Evolutionary conservation across 129 eudicot species (phyloP), one percentile per base, ranked within the genome.

Genomic region (Chrysanthemum lavandulifolium): DNA sequence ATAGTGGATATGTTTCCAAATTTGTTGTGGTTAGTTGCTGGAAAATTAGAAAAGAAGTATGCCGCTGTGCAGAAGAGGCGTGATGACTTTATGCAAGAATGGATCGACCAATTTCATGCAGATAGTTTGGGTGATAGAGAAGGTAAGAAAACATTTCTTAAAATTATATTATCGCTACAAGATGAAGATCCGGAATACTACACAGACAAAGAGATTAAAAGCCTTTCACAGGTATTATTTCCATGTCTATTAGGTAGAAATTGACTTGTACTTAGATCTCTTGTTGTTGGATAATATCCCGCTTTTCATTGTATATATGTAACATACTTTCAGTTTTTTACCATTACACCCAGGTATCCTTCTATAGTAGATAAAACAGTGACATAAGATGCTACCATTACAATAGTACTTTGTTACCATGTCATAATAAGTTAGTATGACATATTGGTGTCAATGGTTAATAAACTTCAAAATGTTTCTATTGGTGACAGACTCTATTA

Each of bases 121-220:
- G 64, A 33, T 58, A 14, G 52, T 60, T 73, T 70, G 16, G 60
- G 40, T 18, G 31, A 19, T 19, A 55, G 43, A n/a, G n/a, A 67
- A 56, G 13, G 13, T 23, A 57, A 70, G 58, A 48, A 58, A 61
- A 75, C 68, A 15, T 73, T 87, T 23, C 70, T 84, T 33, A 75
- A 72, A 68, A 69, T 80, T 70, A 56, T 87, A 36, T 33, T 87
- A 2, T 47, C 65, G 14, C 61, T 84, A 15, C 89, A 87, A 75
- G 77, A 66, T 40, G 29, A 77, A 8, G 87, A 87, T 55, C 87
- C 89, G 27, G n/a, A 79, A 15, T 73, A 73, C 55, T 84, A 82
- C 73, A 65, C 87, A 1, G 83, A 87, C 25, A 71, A 71, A 27
- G 69, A 68, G 19, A 82, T 87, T 80, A 87, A 84, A 67, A 76